Percentiles rank a stretch among this genome's conserved stretches.
These are phyloP conservation scores for Leucocoprinus sp. DNA, from an alignment of 768 basidiomycete genomes.

Conservation along the genomic window DNA sequence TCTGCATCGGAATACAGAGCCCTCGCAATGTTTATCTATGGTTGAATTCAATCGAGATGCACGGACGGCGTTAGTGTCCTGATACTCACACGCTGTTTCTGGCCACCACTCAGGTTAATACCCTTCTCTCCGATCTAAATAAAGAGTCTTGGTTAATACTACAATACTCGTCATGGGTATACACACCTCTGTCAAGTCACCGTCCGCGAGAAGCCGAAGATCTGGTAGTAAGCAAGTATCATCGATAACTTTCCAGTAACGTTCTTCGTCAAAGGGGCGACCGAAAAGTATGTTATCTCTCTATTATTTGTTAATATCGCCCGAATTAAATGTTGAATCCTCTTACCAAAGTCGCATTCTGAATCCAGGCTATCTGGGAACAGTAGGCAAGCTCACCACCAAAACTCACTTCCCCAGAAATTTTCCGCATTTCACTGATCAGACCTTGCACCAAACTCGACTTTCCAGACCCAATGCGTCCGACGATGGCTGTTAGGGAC, in stretches of 20 bases:
- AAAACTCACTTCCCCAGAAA: slow-evolving; percentile 44
- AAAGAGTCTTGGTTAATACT: neutral
- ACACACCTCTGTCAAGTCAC: slow-evolving; percentile 62
- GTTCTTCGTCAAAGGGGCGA: slow-evolving; percentile 50
- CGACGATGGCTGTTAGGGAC: slow-evolving; percentile 52
- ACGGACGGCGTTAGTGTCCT: neutral
- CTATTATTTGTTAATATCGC: slow-evolving; percentile 20
- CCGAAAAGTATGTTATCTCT: slow-evolving; percentile 66
- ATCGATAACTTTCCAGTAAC: slow-evolving; percentile 58
- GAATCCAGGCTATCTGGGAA: slow-evolving; percentile 72
- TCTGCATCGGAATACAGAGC: slow-evolving; percentile 62
- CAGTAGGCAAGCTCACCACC: slow-evolving; percentile 64
- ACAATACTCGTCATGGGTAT: neutral
- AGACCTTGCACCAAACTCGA: slow-evolving; percentile 54
- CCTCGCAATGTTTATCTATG: slow-evolving; percentile 61
- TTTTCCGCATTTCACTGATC: slow-evolving; percentile 61
- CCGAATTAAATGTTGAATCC: neutral
- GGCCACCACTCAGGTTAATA: slow-evolving; percentile 58
- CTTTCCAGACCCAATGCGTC: slow-evolving; percentile 65
- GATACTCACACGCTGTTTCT: slow-evolving; percentile 45
- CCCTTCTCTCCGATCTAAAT: slow-evolving; percentile 64
- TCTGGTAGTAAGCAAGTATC: slow-evolving; percentile 55
- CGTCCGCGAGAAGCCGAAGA: slow-evolving; percentile 56
- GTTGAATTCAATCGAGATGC: neutral
- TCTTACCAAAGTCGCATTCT: slow-evolving; percentile 54